Percentiles rank a stretch among this genome's conserved stretches.
phyloP scores from a whole-genome alignment of 495 filamentous ascomycete genomes.

The Ascodesmis nigricans region DNA sequence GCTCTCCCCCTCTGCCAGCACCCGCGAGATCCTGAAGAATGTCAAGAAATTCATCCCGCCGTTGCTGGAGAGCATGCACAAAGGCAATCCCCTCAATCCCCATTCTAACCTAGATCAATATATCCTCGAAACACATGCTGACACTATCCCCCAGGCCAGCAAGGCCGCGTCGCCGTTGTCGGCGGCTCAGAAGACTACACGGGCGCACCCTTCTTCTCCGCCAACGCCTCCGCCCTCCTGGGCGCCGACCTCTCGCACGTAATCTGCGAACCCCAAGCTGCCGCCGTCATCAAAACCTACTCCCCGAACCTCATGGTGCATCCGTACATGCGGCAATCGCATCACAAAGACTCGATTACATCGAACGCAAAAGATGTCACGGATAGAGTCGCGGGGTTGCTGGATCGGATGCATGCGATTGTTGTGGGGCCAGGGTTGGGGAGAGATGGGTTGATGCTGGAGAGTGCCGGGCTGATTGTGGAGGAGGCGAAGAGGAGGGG shows the following conservation, averaged over 20 bases:
- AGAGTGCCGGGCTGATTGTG: slow-evolving; percentile 61
- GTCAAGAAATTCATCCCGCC: slow-evolving; percentile 84
- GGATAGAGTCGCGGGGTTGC: slow-evolving; percentile 51
- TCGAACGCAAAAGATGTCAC: slow-evolving; percentile 34
- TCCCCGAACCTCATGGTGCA: slow-evolving; percentile 98
- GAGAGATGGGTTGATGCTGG: slow-evolving; percentile 71
- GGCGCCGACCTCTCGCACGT: slow-evolving; percentile 87
- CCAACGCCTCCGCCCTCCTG: slow-evolving; percentile 79
- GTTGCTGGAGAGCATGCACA: slow-evolving; percentile 89
- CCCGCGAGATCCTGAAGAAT: slow-evolving; percentile 48
- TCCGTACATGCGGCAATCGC: slow-evolving; percentile 66
- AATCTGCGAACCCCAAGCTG: slow-evolving; percentile 79
- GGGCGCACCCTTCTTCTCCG: slow-evolving; percentile 92
- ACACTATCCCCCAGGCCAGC: slow-evolving; percentile 41
- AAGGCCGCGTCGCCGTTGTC: slow-evolving; percentile 81
- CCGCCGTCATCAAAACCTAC: slow-evolving; percentile 84
- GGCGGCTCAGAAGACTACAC: slow-evolving; percentile 94
- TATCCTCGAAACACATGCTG: not conserved
- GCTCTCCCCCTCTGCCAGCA: slow-evolving; percentile 26
- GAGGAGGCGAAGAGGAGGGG: slow-evolving; percentile 47
- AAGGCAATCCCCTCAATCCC: slow-evolving; percentile 35
- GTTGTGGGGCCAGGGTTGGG: slow-evolving; percentile 88
- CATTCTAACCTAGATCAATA: not conserved
- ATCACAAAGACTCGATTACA: slow-evolving; percentile 24
- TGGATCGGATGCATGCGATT: slow-evolving; percentile 69